A percentile compares a stretch with the other conserved stretches of the same genome.
Evolutionary conservation across 768 basidiomycete genomes (phyloP).

Genomic region (Agaricus blazei): DNA sequence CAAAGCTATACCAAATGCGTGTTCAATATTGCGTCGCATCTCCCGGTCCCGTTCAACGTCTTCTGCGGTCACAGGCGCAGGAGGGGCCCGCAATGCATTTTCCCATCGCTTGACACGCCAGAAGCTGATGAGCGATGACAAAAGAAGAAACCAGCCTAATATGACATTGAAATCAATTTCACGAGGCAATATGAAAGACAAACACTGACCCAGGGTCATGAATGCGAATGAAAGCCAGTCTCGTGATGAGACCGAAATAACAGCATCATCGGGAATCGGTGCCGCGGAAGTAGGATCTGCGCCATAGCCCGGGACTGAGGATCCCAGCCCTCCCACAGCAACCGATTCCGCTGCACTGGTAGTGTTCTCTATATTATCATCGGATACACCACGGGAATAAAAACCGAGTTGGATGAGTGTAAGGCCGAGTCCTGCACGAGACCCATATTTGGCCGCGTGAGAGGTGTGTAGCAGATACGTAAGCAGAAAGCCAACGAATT

Average conservation of each 20-base stretch:
- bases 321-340: background rate
- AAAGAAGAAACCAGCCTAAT: constrained; percentile 91
- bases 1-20: constrained; percentile 44
- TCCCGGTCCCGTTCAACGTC: constrained; percentile 47
- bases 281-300: constrained; percentile 15
- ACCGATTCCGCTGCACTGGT: constrained; percentile 2
- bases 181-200: background rate
- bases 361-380: constrained; percentile 17
- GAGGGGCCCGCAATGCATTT: constrained; percentile 50
- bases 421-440: constrained; percentile 91
- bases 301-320: background rate
- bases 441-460: constrained; percentile 91
- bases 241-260: constrained; percentile 45
- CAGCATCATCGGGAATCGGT: constrained; percentile 18
- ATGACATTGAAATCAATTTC: constrained; percentile 34
- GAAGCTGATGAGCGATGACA: constrained; percentile 78
- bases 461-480: constrained; percentile 90
- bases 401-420: constrained; percentile 93
- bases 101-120: constrained; percentile 88
- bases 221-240: constrained; percentile 92
- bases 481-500: constrained; percentile 89
- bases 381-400: constrained; percentile 46
- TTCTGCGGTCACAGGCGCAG: constrained; percentile 33
- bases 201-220: constrained; percentile 72
- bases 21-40: constrained; percentile 46